Evolutionary conservation across 345 rosid species (phyloP), one percentile per base, ranked within the genome.

Genomic region (Salix viminalis): DNA sequence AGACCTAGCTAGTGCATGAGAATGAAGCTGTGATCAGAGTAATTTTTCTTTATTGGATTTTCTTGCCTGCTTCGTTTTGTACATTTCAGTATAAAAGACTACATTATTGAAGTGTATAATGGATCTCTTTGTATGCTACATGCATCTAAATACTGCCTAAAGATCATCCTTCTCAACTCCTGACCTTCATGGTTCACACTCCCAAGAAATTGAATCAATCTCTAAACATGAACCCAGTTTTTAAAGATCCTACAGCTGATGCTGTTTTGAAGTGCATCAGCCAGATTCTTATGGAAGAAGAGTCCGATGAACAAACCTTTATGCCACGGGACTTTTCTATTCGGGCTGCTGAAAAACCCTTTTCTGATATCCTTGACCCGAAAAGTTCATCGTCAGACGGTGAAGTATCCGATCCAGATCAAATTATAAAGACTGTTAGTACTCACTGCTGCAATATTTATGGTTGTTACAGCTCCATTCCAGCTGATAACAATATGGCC

Each of bases 291-390:
- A 58, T 58, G 62, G 62, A 56, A 56, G 62, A 56, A 56, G 62
- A 56, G 62, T n/a, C 62, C 23, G 26, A 56, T 24, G 28, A 56
- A 9, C 62, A 56, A 56, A 56, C 62, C 26, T 56, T 56, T 10
- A n/a, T 1, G 10, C 5, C 62, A 58, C 24, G 14, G 62, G 62
- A 58, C 14, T 58, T 58, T 10, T 58, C 82, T 62, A 70, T 79
- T 44, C 70, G 64, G 61, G 77, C 70, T 68, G 74, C 82, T 11
- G 82, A 79, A 62, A 79, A 69, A 50, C 21, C 82, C n/a, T 79
- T 79, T 15, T 79, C 74, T 68, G 77, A 74, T 61, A 64, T 62
- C 18, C 82, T 79, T 24, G 52, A 32, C 16, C 24, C 23, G 26
- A 58, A 67, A 15, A 28, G 46, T 66, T 71, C 72, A 4, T 65